Percentiles rank a stretch among this genome's conserved stretches.
Evolutionary conservation across 1,284 basidiomycete species (phyloP).

Genomic region (Chondrostereum purpureum): DNA sequence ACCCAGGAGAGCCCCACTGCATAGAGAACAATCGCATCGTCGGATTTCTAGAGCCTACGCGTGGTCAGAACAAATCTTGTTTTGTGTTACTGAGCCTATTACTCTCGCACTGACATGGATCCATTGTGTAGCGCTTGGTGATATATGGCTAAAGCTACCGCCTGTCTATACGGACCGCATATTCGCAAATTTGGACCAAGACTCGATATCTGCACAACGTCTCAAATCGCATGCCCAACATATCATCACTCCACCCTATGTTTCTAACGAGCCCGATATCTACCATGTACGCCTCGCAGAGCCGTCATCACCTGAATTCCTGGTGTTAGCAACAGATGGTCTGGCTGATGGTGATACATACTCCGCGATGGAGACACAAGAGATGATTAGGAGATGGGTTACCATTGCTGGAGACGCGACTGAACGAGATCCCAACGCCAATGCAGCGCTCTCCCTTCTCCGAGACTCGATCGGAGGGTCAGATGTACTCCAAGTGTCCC

Average conservation of each 20-base stretch:
- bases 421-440: constrained; percentile 18
- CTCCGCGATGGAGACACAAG: constrained; percentile 26
- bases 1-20: constrained; percentile 47
- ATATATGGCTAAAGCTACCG: constrained; percentile 58
- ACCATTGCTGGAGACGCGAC: constrained; percentile 25
- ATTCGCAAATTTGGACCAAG: constrained; percentile 41
- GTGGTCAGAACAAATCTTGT: constrained; percentile 36
- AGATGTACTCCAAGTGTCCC: constrained; percentile 43
- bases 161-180: constrained; percentile 46
- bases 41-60: constrained; percentile 59
- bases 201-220: constrained; percentile 35
- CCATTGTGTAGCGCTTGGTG: constrained; percentile 46
- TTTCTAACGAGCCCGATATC: constrained; percentile 47
- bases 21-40: constrained; percentile 48
- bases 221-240: constrained; percentile 37
- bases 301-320: constrained; percentile 18
- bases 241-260: constrained; percentile 53
- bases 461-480: constrained; percentile 53
- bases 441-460: constrained; percentile 46
- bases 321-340: constrained; percentile 55
- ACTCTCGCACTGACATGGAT: not conserved
- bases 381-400: constrained; percentile 37
- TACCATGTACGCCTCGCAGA: constrained; percentile 30
- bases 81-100: no score
- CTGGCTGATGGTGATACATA: constrained; percentile 42